phyloP scores from a whole-genome alignment of 345 rosid genomes.

The Eucalyptus marginata region DNA sequence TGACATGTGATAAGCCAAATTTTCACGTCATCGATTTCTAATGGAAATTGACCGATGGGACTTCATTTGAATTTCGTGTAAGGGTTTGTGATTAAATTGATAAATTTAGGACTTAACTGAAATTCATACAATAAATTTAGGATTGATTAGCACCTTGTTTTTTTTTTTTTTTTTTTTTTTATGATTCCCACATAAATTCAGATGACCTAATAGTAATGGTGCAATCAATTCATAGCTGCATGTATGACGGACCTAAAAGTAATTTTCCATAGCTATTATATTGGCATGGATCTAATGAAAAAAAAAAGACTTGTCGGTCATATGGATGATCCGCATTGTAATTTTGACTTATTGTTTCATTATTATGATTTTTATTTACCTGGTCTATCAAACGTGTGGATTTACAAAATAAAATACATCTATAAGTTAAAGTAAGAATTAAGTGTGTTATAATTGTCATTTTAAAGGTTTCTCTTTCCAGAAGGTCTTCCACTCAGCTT shows the following conservation, averaged over 20 bases:
- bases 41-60: fast-evolving
- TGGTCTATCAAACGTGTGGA: not conserved
- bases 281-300: not conserved
- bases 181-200: not conserved
- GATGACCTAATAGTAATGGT: not conserved
- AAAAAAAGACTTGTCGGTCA: not conserved
- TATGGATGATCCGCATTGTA: not conserved
- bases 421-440: not conserved
- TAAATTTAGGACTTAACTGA: fast-evolving
- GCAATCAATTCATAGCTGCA: not conserved
- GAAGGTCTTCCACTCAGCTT: not conserved
- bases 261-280: not conserved
- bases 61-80: not conserved
- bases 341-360: not conserved
- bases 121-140: not conserved
- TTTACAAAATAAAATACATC: not conserved
- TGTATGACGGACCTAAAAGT: not conserved
- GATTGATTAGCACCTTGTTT: not conserved
- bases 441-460: not conserved
- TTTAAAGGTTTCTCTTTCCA: not conserved
- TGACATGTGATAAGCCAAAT: not conserved
- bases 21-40: fast-evolving
- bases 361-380: not conserved
- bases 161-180: not conserved
- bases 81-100: not conserved